Evolutionary conservation across 805 yeast species (phyloP), one percentile per base, ranked within the genome.

Genomic region (Nakazawaea wyomingensis): DNA sequence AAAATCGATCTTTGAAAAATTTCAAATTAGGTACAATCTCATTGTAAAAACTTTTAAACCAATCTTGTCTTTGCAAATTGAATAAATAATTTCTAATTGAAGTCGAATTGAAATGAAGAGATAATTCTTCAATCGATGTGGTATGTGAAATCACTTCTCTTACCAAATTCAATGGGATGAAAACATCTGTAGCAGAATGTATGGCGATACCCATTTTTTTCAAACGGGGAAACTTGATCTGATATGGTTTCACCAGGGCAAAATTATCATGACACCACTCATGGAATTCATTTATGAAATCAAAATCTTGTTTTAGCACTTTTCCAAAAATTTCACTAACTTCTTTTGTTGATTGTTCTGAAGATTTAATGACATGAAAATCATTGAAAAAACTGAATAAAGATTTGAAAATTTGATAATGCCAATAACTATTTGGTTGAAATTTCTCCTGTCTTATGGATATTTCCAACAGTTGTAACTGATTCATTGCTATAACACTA

Each of bases 381-480:
- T 37, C 41, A 13, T 27, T 37, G 17, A 37, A 28, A 26, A 37
- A 37, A 29, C 41, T 37, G 24, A 37, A 37, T 3, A 37, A 19
- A 19, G 28, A 37, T 37, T 37, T 37, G 26, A 37, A 37, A 5
- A 37, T 20, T 14, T 37, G 34, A 14, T 20, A 19, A 8, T 19
- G 24, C 31, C 26, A 37, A 29, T 28, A 8, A 14, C 27, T n/a
- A 11, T 13, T 28, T 10, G 16, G 6, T 19, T 20, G 24, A 28
- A 28, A 18, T 18, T 20, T 29, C 3, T 28, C 27, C 18, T 28
- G 34, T 14, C 16, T 27, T n/a, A 37, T 18, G 9, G 32, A 28
- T 29, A 37, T 19, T 29, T 37, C 41, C 24, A 37, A 19, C 17
- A 9, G 27, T 3, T 28, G n/a, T 19, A 37, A 19, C 4, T n/a